Conservation (phyloP, 73 alveolate species). For the Breviolum minutum region DNA sequence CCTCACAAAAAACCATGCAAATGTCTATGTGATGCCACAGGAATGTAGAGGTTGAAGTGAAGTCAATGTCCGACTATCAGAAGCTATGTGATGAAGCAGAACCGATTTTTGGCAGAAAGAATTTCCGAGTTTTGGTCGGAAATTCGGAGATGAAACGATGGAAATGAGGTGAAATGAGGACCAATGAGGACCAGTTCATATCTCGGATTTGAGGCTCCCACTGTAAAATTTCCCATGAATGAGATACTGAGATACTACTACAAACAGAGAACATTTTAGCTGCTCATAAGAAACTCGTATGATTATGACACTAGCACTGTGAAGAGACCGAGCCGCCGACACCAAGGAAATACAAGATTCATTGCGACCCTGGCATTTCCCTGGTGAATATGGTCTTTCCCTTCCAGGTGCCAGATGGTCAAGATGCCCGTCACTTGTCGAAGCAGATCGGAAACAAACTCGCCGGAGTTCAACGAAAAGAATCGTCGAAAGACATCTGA, state of each 20-base stretch:
- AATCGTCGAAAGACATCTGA: not conserved
- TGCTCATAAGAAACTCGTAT: not conserved
- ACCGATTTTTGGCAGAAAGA: not conserved
- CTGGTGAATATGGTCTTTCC: constrained; percentile 40
- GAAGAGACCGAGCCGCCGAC: not conserved
- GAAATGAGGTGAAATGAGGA: not conserved
- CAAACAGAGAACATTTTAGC: not conserved
- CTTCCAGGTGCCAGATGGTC: constrained; percentile 49
- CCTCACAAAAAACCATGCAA: not conserved
- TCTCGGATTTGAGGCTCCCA: not conserved
- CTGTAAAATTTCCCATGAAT: too few relatives aligned
- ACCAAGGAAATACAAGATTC: constrained; percentile 13
- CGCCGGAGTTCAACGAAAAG: not conserved
- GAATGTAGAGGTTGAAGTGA: constrained; percentile 18
- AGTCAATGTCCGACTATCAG: constrained; percentile 3
- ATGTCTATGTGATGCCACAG: not conserved
- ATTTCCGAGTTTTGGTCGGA: too few relatives aligned
- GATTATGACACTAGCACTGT: not conserved
- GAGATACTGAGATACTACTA: not conserved
- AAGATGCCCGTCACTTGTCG: constrained; percentile 18
- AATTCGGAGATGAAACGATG: not conserved
- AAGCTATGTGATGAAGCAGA: constrained; percentile 17
- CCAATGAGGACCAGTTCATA: not conserved
- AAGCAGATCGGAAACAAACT: not conserved
- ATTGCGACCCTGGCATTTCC: constrained; percentile 70